Conservation (phyloP, 2,329 filamentous ascomycete species). For the Teratosphaeria nubilosa region DNA sequence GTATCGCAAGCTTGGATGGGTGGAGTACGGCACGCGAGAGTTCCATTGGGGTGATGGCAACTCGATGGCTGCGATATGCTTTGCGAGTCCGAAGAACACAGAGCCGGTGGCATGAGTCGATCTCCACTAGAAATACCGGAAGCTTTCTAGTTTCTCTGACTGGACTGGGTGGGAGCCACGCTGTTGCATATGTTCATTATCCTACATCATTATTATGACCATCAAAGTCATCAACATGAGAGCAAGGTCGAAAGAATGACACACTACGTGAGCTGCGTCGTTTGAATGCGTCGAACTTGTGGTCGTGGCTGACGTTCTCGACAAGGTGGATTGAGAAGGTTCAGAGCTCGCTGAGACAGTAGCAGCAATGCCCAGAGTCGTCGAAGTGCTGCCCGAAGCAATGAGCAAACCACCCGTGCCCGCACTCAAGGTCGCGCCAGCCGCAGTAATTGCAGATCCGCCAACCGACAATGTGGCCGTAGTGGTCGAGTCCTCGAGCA, state of each 20-base stretch:
- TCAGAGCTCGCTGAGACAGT: neutral
- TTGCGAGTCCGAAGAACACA: neutral
- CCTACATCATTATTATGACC: too few relatives aligned
- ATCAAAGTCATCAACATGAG: too few relatives aligned
- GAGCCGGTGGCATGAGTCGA: neutral
- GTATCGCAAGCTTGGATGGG: conserved; percentile 16
- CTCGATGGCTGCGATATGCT: neutral
- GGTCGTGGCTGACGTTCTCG: neutral
- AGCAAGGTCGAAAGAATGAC: too few relatives aligned
- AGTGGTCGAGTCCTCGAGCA: neutral
- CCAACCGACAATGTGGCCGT: neutral
- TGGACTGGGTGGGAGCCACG: too few relatives aligned
- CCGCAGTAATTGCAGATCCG: neutral
- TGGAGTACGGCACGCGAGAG: conserved; percentile 7
- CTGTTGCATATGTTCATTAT: too few relatives aligned
- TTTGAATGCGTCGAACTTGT: neutral
- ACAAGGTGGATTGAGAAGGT: neutral
- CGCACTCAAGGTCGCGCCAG: neutral
- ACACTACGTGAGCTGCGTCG: too few relatives aligned
- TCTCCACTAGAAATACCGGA: neutral
- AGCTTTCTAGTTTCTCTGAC: neutral
- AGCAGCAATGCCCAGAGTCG: neutral
- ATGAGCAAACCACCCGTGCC: neutral
- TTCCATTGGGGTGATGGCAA: neutral
- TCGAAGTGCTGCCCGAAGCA: neutral